phyloP scores from a whole-genome alignment of 2,329 filamentous ascomycete species.

The Penicillium sp. region DNA sequence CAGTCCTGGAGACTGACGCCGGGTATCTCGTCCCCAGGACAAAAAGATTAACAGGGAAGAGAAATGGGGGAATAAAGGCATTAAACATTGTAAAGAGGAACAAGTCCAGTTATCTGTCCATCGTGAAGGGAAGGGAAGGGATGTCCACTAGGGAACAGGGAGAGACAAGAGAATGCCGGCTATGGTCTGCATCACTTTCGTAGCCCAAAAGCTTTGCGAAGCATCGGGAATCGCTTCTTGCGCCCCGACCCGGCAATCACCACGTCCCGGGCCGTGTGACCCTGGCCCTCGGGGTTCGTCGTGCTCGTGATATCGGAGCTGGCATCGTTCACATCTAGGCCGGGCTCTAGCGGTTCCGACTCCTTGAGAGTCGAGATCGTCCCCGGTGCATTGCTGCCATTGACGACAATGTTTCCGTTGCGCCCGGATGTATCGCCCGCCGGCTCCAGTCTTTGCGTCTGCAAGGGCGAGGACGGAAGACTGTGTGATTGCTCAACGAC shows the following conservation, averaged over 20 bases:
- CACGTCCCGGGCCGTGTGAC: slow-evolving; percentile 30
- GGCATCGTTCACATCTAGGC: slow-evolving; percentile 14
- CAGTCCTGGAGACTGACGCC: neutral
- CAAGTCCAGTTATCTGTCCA: slow-evolving; percentile 7
- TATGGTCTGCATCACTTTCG: slow-evolving; percentile 24
- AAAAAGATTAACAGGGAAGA: slow-evolving; percentile 1
- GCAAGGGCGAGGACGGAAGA: slow-evolving; percentile 8
- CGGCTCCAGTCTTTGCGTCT: neutral
- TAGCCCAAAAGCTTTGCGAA: slow-evolving; percentile 51
- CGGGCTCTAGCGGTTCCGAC: slow-evolving; percentile 11
- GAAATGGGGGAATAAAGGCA: slow-evolving; percentile 4
- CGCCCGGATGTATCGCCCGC: neutral
- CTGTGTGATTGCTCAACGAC: slow-evolving; percentile 15
- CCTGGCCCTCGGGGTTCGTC: slow-evolving; percentile 17
- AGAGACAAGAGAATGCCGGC: neutral
- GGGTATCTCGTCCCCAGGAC: neutral
- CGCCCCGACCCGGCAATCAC: slow-evolving; percentile 43
- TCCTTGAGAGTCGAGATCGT: slow-evolving; percentile 11
- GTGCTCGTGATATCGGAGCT: slow-evolving; percentile 18
- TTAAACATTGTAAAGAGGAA: slow-evolving; percentile 15
- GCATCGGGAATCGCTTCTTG: slow-evolving; percentile 51
- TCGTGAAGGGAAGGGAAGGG: neutral
- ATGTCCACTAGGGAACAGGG: too few species aligned
- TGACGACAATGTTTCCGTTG: slow-evolving; percentile 18
- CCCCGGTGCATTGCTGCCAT: slow-evolving; percentile 7